Percentiles rank a stretch among this genome's conserved stretches.
Conservation (phyloP, 129 eudicot genomes). For the Mikania micrantha region DNA sequence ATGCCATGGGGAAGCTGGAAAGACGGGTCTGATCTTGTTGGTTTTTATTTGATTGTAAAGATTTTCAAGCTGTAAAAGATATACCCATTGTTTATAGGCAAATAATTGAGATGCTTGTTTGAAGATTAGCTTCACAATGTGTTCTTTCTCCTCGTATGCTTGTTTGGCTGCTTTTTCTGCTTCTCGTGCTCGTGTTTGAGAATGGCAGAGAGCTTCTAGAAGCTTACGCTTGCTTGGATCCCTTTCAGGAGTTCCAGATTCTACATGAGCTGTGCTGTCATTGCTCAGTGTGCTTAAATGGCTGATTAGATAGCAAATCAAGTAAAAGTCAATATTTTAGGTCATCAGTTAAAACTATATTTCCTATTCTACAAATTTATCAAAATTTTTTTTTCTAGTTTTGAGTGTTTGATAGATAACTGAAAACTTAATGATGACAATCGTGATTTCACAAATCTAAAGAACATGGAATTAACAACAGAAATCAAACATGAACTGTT, state of each 20-base stretch:
- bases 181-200: conserved; percentile 94
- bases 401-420: not conserved
- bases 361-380: not conserved
- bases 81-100: conserved; percentile 88
- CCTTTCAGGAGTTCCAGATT: conserved; percentile 15
- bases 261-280: conserved; percentile 24
- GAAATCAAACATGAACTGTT: conserved; percentile 5
- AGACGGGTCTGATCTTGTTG: conserved; percentile 30
- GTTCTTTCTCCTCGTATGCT: conserved; percentile 75
- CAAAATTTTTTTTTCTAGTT: not conserved
- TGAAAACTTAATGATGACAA: not conserved
- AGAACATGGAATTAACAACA: not conserved
- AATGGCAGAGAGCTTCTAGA: conserved; percentile 80
- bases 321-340: not conserved
- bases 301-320: not conserved
- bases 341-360: not conserved
- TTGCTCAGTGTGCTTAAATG: conserved; percentile 19
- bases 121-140: conserved; percentile 66
- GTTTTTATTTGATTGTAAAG: conserved; percentile 43
- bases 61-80: conserved; percentile 77
- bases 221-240: conserved; percentile 61
- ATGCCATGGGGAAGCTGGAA: conserved; percentile 50
- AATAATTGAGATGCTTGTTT: conserved; percentile 80
- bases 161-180: conserved; percentile 84
- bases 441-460: not conserved